Base-by-base conservation (phyloP, 345 rosid species). In the Dipteronia dyeriana region DNA sequence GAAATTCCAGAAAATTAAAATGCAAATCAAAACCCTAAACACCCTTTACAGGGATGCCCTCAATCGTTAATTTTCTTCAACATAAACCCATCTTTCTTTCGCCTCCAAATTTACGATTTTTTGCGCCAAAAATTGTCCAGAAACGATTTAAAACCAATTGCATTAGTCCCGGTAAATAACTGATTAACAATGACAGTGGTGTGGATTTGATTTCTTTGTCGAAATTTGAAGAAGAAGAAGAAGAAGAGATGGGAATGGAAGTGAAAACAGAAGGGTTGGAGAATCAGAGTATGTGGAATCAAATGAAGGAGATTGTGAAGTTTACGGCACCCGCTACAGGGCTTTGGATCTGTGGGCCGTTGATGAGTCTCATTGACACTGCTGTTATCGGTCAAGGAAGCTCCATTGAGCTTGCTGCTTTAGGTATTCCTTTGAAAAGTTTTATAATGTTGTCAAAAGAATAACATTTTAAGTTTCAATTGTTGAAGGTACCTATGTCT, bases 301-400 rank as follows among this genome's bases (percentile, higher is more conserved):
- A 92, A 79, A 80, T 91, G 84, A 91, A 87, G 82, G 94, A 94
- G 89, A 96, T 96, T 69, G 86, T 88, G 9, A 77, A 83, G 89
- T 96, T 96, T 67, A 90, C 97, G 0, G 99, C 94, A 66, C 99
- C 99, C 0, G 99, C 99, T 1, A 85, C 95, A 0, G 98, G 94
- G 20, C 83, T 95, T 41, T 93, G 98, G 98, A 79, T 93, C 1
- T 95, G 98, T 81, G 96, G 91, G 26, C 98, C 98, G 22, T 83
- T 95, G 86, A 95, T 95, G 98, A 95, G 98, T 86, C 93, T 95
- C 67, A 93, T 91, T 71, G 95, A 93, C 64, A 93, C 98, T 26
- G 98, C 88, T 0, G 97, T 95, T 57, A 87, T 95, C 56, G 98
- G 98, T 76, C 98, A 93, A 75, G 90, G 94, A 76, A 95, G 99